Evolutionary conservation across 2,329 filamentous ascomycete species (phyloP).

Genomic region (Aspergillus novoparasiticus): DNA sequence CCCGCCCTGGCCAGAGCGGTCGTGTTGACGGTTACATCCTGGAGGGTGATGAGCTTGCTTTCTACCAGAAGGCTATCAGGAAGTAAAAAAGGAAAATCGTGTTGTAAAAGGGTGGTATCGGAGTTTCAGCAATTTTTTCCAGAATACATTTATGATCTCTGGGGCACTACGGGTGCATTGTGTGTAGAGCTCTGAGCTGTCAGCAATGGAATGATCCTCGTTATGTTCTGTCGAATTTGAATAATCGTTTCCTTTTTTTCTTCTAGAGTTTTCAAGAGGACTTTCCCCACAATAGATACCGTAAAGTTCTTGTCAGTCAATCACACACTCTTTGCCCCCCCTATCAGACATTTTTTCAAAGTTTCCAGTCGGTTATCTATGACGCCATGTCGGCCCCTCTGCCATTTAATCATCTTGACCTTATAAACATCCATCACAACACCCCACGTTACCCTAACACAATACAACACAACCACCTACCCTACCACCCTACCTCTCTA

Average conservation of each 20-base stretch:
- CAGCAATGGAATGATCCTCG: conserved; percentile 39
- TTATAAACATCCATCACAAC: background rate
- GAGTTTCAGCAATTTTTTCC: conserved; percentile 42
- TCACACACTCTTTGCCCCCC: no score
- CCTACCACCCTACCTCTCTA: no score
- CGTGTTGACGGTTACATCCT: conserved; percentile 97
- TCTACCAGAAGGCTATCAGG: conserved; percentile 99
- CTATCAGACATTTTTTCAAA: no score
- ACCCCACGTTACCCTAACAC: no score
- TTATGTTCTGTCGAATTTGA: conserved; percentile 24
- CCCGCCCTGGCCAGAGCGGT: conserved; percentile 94
- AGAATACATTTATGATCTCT: conserved; percentile 36
- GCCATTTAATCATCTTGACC: background rate
- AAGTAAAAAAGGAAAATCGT: conserved; percentile 68
- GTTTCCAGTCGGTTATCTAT: background rate
- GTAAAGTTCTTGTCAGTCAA: background rate
- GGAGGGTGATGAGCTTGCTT: conserved; percentile 98
- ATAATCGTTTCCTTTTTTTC: conserved; percentile 2
- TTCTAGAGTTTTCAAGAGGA: background rate
- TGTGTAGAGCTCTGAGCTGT: conserved; percentile 44
- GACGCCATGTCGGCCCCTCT: background rate
- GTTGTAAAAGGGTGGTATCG: conserved; percentile 36
- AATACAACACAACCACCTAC: background rate
- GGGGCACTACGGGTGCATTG: conserved; percentile 27
- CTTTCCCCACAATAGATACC: background rate